Conservation (phyloP, 2,329 filamentous ascomycete species). For the Aschersonia sp. region DNA sequence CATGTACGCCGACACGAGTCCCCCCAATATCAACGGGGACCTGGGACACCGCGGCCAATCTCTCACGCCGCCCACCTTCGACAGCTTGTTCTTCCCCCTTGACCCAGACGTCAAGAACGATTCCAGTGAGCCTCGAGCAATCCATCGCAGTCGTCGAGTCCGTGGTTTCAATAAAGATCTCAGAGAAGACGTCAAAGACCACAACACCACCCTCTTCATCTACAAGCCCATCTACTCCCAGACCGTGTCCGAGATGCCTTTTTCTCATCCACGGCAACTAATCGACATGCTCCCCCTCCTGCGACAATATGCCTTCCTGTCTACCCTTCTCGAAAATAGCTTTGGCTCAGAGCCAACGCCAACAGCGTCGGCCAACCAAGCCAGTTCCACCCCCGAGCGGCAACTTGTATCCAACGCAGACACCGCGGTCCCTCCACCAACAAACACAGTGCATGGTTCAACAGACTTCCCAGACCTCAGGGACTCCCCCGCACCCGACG, state of each 20-base stretch:
- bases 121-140: constrained; percentile 41
- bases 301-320: constrained; percentile 61
- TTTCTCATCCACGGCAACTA: constrained; percentile 66
- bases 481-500: background rate
- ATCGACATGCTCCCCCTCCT: constrained; percentile 59
- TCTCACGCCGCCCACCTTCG: constrained; percentile 32
- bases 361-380: constrained; percentile 1
- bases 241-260: constrained; percentile 52
- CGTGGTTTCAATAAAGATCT: constrained; percentile 21
- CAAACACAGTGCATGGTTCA: background rate
- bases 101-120: constrained; percentile 33
- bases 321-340: constrained; percentile 46
- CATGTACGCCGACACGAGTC: constrained; percentile 34
- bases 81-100: constrained; percentile 43
- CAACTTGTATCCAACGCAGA: background rate
- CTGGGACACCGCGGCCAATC: constrained; percentile 13
- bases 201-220: constrained; percentile 51
- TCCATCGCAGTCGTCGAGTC: constrained; percentile 33
- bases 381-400: background rate
- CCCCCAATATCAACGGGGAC: constrained; percentile 20
- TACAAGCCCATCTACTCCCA: constrained; percentile 62
- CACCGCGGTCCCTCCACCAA: constrained; percentile 11
- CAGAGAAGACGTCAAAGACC: constrained; percentile 18
- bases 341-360: constrained; percentile 28
- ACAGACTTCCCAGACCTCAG: constrained; percentile 13